Base-by-base conservation (phyloP, 768 basidiomycete genomes). In the Podaxis sp. region DNA sequence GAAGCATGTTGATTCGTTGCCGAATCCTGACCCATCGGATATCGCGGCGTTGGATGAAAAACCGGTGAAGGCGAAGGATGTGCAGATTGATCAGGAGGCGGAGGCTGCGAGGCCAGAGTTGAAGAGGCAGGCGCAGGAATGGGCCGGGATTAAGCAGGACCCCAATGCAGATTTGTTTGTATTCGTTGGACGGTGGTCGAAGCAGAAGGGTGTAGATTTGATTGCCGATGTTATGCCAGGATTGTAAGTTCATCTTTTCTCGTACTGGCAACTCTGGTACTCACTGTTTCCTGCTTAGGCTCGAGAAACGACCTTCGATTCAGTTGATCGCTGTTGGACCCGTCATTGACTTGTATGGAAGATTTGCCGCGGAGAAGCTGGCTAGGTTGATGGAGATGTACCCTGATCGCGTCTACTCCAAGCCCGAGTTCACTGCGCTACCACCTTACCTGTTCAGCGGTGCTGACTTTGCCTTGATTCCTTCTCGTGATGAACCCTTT, bases 131-230 rank as follows among this genome's bases (percentile, higher is more conserved):
- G 92, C 95, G 9, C 95, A 97, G 69, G 93, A 96, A 73, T 97
- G 95, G 95, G 95, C 95, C 40, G 87, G 89, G 53, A 89, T 97
- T 76, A 90, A 88, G 72, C 95, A 96, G 70, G 94, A 96, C 70
- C 90, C 95, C 1, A 79, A 92, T 44, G 87, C 94, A 1, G 93
- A 96, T 73, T 74, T 97, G 52, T 96, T 97, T 71, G 95, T 97
- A 65, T 96, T 97, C 75, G 95, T 97, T 66, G 95, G 95, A 72
- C 90, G 95, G 66, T 97, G 95, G 95, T 97, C 95, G 4, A 97
- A 96, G 75, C 95, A 97, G 75, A 97, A 97, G 76, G 95, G 92
- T 76, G 94, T 97, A n/a, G 95, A 97, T 77, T 79, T 97, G 48
- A 97, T 97, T 67, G 95, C 95, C 8, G 95, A 97, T 75, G 88